phyloP scores from a whole-genome alignment of 2,329 filamentous ascomycete species.

The Fusarium illudens region DNA sequence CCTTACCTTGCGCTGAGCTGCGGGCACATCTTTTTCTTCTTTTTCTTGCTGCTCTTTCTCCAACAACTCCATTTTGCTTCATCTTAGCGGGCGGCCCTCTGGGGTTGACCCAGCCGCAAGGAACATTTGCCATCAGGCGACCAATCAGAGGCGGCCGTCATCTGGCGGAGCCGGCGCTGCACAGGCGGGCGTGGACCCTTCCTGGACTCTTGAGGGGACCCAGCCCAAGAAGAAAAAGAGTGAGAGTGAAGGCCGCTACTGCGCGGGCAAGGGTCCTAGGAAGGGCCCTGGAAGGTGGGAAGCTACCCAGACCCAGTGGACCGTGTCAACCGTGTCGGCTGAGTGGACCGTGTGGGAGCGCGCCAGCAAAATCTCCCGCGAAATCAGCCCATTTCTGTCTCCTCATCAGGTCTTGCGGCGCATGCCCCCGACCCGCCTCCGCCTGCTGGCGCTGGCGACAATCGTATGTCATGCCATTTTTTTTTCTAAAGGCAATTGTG shows the following conservation, averaged over 20 bases:
- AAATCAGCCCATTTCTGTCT: constrained; percentile 51
- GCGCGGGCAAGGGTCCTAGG: not conserved
- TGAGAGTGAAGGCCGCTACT: not conserved
- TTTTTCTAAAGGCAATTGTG: constrained; percentile 36
- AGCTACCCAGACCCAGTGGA: constrained; percentile 32
- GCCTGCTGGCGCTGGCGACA: constrained; percentile 40
- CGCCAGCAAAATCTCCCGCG: constrained; percentile 43
- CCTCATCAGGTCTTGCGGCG: constrained; percentile 44
- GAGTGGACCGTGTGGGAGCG: constrained; percentile 37
- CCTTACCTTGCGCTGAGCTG: not conserved
- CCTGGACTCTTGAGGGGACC: constrained; percentile 8
- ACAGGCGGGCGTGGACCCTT: constrained; percentile 26
- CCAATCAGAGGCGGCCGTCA: constrained; percentile 22
- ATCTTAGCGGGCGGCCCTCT: constrained; percentile 5
- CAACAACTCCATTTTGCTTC: constrained; percentile 8
- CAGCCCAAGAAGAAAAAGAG: not conserved
- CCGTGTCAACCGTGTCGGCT: constrained; percentile 31
- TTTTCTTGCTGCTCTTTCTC: not conserved
- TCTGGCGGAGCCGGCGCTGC: constrained; percentile 14
- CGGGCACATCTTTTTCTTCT: not conserved
- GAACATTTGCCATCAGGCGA: constrained; percentile 16
- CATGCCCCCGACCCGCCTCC: constrained; percentile 41
- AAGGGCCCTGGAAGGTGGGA: constrained; percentile 26
- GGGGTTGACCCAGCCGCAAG: constrained; percentile 22
- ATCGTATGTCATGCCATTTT: constrained; percentile 51